phyloP scores from a whole-genome alignment of 2,329 filamentous ascomycete genomes.

The Botryosphaeria agaves region DNA sequence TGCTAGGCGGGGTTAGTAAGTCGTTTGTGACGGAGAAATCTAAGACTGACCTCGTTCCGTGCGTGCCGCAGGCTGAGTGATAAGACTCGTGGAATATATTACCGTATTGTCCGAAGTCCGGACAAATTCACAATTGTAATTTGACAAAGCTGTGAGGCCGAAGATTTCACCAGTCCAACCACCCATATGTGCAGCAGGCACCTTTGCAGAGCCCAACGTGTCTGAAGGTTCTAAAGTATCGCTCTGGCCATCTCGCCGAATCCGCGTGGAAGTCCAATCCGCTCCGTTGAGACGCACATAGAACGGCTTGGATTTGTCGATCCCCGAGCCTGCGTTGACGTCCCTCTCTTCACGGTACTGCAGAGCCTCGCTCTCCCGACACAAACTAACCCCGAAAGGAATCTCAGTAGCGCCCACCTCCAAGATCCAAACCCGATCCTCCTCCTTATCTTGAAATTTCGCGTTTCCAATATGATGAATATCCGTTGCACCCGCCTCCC shows the following conservation, averaged over 20 bases:
- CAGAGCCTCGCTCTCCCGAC: conserved; percentile 20
- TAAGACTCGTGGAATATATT: conserved; percentile 54
- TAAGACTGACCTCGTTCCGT: conserved; percentile 40
- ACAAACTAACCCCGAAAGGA: conserved; percentile 56
- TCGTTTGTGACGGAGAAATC: conserved; percentile 6
- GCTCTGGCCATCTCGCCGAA: conserved; percentile 34
- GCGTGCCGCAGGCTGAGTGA: conserved; percentile 43
- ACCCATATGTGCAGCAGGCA: too few species aligned
- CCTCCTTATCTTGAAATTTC: conserved; percentile 46
- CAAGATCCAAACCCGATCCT: conserved; percentile 63
- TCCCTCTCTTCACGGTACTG: conserved; percentile 19
- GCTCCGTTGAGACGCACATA: conserved; percentile 66
- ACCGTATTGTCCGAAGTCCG: conserved; percentile 47
- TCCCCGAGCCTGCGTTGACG: conserved; percentile 24
- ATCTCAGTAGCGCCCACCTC: conserved; percentile 65
- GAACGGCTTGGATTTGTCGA: conserved; percentile 58
- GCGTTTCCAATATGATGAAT: conserved; percentile 63
- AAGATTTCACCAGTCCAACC: conserved; percentile 58
- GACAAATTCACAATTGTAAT: conserved; percentile 65
- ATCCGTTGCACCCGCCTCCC: conserved; percentile 57
- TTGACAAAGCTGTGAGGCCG: conserved; percentile 52
- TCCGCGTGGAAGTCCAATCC: conserved; percentile 62
- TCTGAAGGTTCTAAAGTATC: conserved; percentile 27
- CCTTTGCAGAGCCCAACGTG: too few species aligned
- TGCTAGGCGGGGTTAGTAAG: conserved; percentile 11